Evolutionary conservation across 2,329 filamentous ascomycete species (phyloP).

Genomic region (Geosmithia morbida): DNA sequence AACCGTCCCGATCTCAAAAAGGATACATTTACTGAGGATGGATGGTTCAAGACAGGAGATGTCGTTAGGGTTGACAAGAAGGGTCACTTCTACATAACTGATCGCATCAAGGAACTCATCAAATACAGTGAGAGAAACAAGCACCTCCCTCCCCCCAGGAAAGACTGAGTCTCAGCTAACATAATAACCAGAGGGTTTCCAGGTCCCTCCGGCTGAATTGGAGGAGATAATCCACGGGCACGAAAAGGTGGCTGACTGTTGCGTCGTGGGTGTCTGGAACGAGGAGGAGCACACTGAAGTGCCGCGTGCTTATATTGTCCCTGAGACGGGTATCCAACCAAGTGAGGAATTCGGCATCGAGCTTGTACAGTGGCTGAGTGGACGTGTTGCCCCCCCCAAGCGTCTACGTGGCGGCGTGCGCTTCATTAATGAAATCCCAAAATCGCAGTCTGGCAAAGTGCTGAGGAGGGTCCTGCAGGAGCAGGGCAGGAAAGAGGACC

Average conservation of each 20-base stretch:
- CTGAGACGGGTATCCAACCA: constrained; percentile 18
- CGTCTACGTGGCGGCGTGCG: constrained; percentile 55
- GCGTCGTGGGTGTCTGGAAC: constrained; percentile 48
- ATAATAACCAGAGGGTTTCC: constrained; percentile 39
- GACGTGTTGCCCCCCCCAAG: constrained; percentile 51
- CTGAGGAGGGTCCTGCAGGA: constrained; percentile 33
- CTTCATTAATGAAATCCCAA: constrained; percentile 55
- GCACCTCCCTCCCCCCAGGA: too few relatives aligned
- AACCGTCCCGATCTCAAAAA: constrained; percentile 58
- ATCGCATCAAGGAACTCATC: constrained; percentile 59
- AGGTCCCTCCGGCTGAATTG: constrained; percentile 55
- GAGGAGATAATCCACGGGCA: constrained; percentile 32
- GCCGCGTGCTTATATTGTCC: constrained; percentile 33
- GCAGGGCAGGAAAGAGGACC: constrained; percentile 18
- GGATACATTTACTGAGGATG: constrained; percentile 59
- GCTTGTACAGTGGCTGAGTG: constrained; percentile 26
- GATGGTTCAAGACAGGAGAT: constrained; percentile 86
- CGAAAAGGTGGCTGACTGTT: constrained; percentile 39
- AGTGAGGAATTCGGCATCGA: constrained; percentile 17
- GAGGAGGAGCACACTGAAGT: constrained; percentile 50
- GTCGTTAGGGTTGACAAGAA: constrained; percentile 64
- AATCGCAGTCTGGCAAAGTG: constrained; percentile 45
- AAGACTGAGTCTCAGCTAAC: neutral
- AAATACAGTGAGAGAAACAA: constrained; percentile 30
- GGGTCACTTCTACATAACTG: constrained; percentile 81